Base-by-base conservation (phyloP, 2,329 filamentous ascomycete genomes). In the Colletotrichum chlorophyti region DNA sequence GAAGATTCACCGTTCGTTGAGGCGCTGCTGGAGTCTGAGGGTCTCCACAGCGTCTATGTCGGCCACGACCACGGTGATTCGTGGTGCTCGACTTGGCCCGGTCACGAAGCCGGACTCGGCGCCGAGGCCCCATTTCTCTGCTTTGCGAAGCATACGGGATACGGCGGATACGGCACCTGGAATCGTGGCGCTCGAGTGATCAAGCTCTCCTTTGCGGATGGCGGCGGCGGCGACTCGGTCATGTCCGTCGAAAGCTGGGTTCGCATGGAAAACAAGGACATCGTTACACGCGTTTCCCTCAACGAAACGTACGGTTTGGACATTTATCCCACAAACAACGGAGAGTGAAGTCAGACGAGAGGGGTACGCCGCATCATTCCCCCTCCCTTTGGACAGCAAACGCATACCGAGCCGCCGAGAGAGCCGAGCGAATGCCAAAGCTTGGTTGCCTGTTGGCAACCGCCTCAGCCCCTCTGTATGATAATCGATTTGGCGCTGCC, bases 161-260 rank as follows among this genome's bases (percentile, higher is more conserved):
- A 91, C 58, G 88, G 88, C 1, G 88, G 89, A 0, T 91, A 91
- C 64, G 85, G 87, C 0, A 75, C 76, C 38, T 89, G 84, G 83
- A 80, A 81, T 10, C 81, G 87, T 0, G 88, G 88, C 4, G 79
- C 80, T 6, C 76, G 86, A 1, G 52, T 65, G 27, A 32, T 67
- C 19, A 62, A 49, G 35, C 53, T 67, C 12, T 40, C 51, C 12
- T 62, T 66, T 21, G 31, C 54, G 3, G 32, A 62, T 2, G 73
- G 82, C 40, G 67, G 72, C 2, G 17, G 68, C 83, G 67, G 72
- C 2, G 17, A 68, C 83, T n/a, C 65, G 64, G 11, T 61, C 26
- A 71, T n/a, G 63, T 72, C 29, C 26, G 71, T 84, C 1, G 77
- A 86, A 29, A 87, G 84, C 0, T 89, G 85, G 80, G 82, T 88